These are phyloP conservation scores for Stachybotrys chlorohalonatus DNA, from an alignment of 2,329 filamentous ascomycete genomes.

Conservation along the genomic window DNA sequence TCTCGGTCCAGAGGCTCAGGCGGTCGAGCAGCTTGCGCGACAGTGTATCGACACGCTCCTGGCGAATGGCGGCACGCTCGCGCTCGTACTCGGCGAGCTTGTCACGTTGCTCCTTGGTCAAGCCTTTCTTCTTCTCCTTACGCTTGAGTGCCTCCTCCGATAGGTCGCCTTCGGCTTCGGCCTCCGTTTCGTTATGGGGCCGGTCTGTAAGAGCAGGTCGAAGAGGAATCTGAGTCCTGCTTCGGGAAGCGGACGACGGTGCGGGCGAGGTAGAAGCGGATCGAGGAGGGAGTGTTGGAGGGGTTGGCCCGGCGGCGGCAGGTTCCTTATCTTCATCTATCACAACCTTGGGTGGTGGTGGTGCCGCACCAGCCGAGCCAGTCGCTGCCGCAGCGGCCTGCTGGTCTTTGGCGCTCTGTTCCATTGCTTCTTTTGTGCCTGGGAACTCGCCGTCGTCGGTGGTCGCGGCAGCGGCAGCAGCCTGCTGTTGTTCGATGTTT, in stretches of 20 bases:
- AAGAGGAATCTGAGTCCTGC: slow-evolving; percentile 53
- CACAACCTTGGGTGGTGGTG: slow-evolving; percentile 27
- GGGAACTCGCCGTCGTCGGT: slow-evolving; percentile 41
- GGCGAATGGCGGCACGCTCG: slow-evolving; percentile 73
- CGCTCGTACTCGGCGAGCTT: slow-evolving; percentile 81
- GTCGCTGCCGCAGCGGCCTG: slow-evolving; percentile 18
- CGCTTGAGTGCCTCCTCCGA: slow-evolving; percentile 39
- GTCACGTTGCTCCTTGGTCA: slow-evolving; percentile 88
- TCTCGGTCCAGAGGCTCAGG: slow-evolving; percentile 93
- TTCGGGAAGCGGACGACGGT: slow-evolving; percentile 32
- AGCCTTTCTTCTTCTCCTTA: slow-evolving; percentile 69
- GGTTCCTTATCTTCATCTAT: slow-evolving; percentile 27
- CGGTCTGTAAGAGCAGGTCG: slow-evolving; percentile 84
- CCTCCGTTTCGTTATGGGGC: slow-evolving; percentile 51
- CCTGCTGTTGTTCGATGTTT: slow-evolving; percentile 39
- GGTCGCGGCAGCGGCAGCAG: slow-evolving; percentile 21
- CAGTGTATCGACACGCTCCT: slow-evolving; percentile 83
- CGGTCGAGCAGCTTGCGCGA: slow-evolving; percentile 80
- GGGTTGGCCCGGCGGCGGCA: slow-evolving; percentile 13
- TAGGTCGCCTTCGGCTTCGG: slow-evolving; percentile 63
- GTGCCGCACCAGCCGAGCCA: slow-evolving; percentile 9
- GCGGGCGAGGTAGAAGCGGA: slow-evolving; percentile 29
- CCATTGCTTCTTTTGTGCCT: slow-evolving; percentile 46
- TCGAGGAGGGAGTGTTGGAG: slow-evolving; percentile 21
- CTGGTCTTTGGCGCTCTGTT: slow-evolving; percentile 41